Evolutionary conservation across 2,329 filamentous ascomycete genomes (phyloP), one percentile per base, ranked within the genome.

Genomic region (Blastomyces gilchristii): DNA sequence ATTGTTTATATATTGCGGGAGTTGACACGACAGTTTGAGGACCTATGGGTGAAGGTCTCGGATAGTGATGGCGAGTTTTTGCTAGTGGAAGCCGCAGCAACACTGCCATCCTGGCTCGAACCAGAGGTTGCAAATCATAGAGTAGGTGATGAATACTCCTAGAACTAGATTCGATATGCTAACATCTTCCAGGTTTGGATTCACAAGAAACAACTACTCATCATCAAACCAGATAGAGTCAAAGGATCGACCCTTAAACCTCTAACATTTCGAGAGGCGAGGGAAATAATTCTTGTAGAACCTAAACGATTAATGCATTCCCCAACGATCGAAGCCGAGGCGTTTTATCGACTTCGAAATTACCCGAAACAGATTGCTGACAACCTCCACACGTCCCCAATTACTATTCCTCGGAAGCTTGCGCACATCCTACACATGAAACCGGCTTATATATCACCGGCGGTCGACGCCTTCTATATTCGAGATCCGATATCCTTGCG

Each of bases 11-110:
- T 97, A 5, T 80, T 99, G 39, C 85, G 89, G 54, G 88, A 96
- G 75, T 78, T 97, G 68, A 92, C 87, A 68, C 88, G 82, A 68
- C 81, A 83, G 47, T 89, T 89, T 69, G 79, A 85, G 4, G 81
- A 88, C 64, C 80, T 91, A 8, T 99, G 93, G 92, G 83, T 91
- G 57, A 86, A 89, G 58, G 82, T 96, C 3, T 86, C 84, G 64
- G 94, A 99, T 73, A 88, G 86, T 58, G 94, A 97, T 76, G 95
- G 95, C 69, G 92, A 99, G 72, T 99, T 99, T 70, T 82, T 99
- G 59, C 85, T 99, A 22, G 88, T 97, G 63, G 94, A 99, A 78
- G 94, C 93, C 39, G 93, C 95, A 37, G 91, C 90, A 68, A 86
- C 87, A 16, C 79, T 97, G 2, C 94, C 94, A 2, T 85, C 84